Evolutionary conservation across 805 yeast species (phyloP).

Genomic region (Metschnikowia rubicola): DNA sequence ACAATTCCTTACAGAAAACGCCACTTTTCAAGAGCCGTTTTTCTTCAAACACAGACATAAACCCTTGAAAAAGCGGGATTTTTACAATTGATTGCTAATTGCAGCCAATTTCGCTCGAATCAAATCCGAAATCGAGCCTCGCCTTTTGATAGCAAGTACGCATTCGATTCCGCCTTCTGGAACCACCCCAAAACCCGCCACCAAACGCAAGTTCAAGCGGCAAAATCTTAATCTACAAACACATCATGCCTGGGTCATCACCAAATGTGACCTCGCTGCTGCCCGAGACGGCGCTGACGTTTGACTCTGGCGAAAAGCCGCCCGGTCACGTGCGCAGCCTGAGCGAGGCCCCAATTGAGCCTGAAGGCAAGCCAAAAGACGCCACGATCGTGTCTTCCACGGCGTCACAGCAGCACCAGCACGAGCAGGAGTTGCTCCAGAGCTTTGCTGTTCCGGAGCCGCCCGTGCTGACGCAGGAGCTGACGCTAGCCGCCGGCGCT

Average conservation of each 20-base stretch:
- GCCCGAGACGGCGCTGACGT: background rate
- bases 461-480: conserved; percentile 38
- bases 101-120: too few species aligned
- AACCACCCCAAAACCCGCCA: too few species aligned
- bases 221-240: background rate
- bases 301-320: too few species aligned
- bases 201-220: too few species aligned
- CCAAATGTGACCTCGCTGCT: background rate
- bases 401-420: conserved; percentile 42
- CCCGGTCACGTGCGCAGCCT: background rate
- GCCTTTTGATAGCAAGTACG: too few species aligned
- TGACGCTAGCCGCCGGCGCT: conserved; percentile 28
- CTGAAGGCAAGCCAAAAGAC: background rate
- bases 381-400: conserved; percentile 18
- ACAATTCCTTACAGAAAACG: too few species aligned
- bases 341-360: background rate
- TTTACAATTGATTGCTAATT: too few species aligned
- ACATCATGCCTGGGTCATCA: background rate
- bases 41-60: too few species aligned
- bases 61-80: too few species aligned
- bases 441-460: conserved; percentile 40
- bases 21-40: too few species aligned
- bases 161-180: too few species aligned
- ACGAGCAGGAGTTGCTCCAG: conserved; percentile 41
- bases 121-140: too few species aligned